Base-by-base conservation (phyloP, 208 protist species). In the Leishmania guyanensis region DNA sequence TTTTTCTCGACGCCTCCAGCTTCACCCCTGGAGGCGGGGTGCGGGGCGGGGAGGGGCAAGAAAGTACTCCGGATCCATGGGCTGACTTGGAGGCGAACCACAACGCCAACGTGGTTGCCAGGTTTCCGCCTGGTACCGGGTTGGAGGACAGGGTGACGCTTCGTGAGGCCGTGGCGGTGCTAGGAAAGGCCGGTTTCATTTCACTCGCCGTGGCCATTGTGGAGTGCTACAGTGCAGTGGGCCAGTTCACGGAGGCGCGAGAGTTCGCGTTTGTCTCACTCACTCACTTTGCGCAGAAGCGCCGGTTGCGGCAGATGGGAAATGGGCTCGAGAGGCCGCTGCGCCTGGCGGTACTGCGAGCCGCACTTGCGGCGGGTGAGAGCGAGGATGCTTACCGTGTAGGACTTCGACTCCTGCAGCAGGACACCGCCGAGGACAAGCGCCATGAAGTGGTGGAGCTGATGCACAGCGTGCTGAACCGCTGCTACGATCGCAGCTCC, bases 191-290 rank as follows among this genome's bases (percentile, higher is more conserved):
- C 12, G 91, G 89, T 60, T 88, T 98, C 70, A 79, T 98, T 26
- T 77, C 85, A 5, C 92, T 98, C 43, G 91, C 93, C 39, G 90
- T 91, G 26, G 90, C 86, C 70, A 86, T 98, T 12, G 91, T 97
- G 69, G 90, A 95, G 43, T 92, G 92, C 84, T 98, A 98, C 86
- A 92, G 88, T 68, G 89, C 87, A 0, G 85, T 98, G 54, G 93
- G 92, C n/a, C 86, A 93, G 86, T 94, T 95, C 84, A 91, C 88
- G 9, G 93, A 98, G 82, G 95, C 95, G 33, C 95, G 96, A 76
- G 92, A 98, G 86, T 98, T 98, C 78, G 94, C 93, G 66, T 92
- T 90, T 75, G 75, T 96, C 70, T 81, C 90, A n/a, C 86, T 98
- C 26, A 86, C 75, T 10, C 87, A 88, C 39, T 91, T 94, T 56